These are phyloP conservation scores for Xenoacremonium recifei DNA, from an alignment of 2,329 filamentous ascomycete species.

Conservation along the genomic window DNA sequence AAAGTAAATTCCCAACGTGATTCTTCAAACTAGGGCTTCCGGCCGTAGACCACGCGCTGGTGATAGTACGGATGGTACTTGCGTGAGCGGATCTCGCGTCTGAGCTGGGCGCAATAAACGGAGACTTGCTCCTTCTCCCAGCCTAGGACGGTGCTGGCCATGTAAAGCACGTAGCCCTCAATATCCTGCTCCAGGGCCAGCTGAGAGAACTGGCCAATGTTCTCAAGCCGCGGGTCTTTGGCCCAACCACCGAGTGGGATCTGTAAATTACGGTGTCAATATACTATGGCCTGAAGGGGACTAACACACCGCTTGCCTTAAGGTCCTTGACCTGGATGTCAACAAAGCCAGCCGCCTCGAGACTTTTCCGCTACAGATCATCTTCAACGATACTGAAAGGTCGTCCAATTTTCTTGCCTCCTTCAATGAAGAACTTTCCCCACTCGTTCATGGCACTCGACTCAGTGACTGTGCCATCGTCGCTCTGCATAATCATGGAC, in stretches of 20 bases:
- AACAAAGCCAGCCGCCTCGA: constrained; percentile 8
- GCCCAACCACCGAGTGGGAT: constrained; percentile 9
- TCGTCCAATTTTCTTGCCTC: constrained; percentile 18
- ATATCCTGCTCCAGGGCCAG: constrained; percentile 12
- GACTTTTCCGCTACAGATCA: constrained; percentile 3
- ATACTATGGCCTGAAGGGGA: neutral
- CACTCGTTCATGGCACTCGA: constrained; percentile 24
- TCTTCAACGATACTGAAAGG: constrained; percentile 6
- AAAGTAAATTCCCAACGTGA: too few relatives aligned
- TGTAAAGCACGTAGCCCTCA: constrained; percentile 12
- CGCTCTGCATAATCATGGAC: constrained; percentile 19
- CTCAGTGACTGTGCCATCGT: constrained; percentile 26
- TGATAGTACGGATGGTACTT: constrained; percentile 6
- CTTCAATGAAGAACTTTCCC: constrained; percentile 22
- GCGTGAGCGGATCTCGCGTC: constrained; percentile 8
- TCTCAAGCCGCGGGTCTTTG: constrained; percentile 4
- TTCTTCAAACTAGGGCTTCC: too few relatives aligned
- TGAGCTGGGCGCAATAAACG: constrained; percentile 10
- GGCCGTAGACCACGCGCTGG: neutral
- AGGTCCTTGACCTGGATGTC: constrained; percentile 4
- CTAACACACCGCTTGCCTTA: constrained; percentile 6
- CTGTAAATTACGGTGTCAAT: neutral
- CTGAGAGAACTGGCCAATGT: constrained; percentile 10
- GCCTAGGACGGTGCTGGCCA: constrained; percentile 8
- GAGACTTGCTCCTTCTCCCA: constrained; percentile 10